These are phyloP conservation scores for Furcasterigmium furcatum DNA, from an alignment of 2,329 filamentous ascomycete genomes.

Conservation along the genomic window DNA sequence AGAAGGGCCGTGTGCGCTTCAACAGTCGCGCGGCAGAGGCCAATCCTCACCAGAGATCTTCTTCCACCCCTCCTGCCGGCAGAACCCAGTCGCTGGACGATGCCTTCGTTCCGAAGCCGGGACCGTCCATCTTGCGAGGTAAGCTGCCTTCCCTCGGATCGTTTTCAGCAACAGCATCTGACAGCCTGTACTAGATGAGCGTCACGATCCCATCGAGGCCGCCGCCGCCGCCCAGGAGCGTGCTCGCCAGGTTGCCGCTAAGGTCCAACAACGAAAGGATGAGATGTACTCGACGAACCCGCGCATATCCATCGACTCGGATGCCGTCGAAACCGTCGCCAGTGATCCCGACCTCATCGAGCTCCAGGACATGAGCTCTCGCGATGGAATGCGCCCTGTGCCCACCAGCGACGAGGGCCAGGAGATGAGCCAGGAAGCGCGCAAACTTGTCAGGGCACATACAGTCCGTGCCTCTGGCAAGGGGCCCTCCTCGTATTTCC, in stretches of 20 bases:
- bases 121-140: conserved; percentile 39
- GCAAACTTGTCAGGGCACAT: conserved; percentile 40
- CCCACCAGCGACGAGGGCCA: conserved; percentile 16
- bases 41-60: conserved; percentile 16
- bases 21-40: conserved; percentile 38
- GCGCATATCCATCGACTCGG: conserved; percentile 33
- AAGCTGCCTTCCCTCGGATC: background rate
- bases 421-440: conserved; percentile 30
- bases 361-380: conserved; percentile 23
- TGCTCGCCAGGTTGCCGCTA: conserved; percentile 37
- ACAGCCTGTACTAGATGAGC: background rate
- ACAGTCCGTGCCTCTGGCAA: conserved; percentile 20
- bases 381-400: conserved; percentile 5
- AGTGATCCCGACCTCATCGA: conserved; percentile 26
- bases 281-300: conserved; percentile 30
- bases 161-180: too few relatives aligned
- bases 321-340: conserved; percentile 21
- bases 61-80: conserved; percentile 11
- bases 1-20: conserved; percentile 45
- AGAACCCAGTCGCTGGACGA: conserved; percentile 8
- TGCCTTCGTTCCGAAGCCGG: conserved; percentile 20
- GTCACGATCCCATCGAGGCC: conserved; percentile 12
- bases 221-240: conserved; percentile 40
- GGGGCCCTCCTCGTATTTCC: background rate
- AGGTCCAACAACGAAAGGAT: conserved; percentile 25